These are phyloP conservation scores for Wickerhamiella allomyrinae DNA, from an alignment of 805 yeast species.

Conservation along the genomic window DNA sequence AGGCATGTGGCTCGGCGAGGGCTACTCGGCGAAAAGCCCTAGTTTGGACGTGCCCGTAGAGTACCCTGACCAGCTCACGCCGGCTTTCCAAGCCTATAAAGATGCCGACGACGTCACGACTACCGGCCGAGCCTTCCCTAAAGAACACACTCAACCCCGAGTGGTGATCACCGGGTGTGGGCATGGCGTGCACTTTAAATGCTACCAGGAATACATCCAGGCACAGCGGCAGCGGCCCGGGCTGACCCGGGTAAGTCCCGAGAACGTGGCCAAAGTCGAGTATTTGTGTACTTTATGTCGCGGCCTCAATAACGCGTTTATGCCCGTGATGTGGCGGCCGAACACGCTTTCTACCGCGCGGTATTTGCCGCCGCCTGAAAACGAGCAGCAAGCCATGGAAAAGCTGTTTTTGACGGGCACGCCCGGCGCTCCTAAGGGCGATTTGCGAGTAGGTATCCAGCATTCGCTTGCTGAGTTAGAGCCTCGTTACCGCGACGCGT, in stretches of 20 bases:
- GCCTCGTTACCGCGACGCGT: background rate
- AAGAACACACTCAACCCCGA: slow-evolving; percentile 9
- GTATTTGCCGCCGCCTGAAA: slow-evolving; percentile 35
- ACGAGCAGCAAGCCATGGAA: background rate
- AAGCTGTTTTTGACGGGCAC: background rate
- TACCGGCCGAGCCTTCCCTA: slow-evolving; percentile 30
- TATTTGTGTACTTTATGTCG: slow-evolving; percentile 86
- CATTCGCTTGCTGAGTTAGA: background rate
- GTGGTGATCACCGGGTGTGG: slow-evolving; percentile 65
- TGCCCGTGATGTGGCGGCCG: slow-evolving; percentile 54
- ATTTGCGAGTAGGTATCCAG: background rate
- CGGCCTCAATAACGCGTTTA: slow-evolving; percentile 65
- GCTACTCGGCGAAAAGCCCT: background rate
- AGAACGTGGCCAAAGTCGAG: slow-evolving; percentile 52
- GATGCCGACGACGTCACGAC: slow-evolving; percentile 23
- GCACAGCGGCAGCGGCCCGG: slow-evolving; percentile 9
- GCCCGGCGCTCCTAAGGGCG: slow-evolving; percentile 3
- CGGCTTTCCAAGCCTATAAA: slow-evolving; percentile 20
- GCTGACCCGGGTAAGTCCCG: slow-evolving; percentile 72
- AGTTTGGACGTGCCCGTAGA: slow-evolving; percentile 23
- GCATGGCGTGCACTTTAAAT: slow-evolving; percentile 80
- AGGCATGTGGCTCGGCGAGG: slow-evolving; percentile 4
- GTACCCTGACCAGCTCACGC: slow-evolving; percentile 8
- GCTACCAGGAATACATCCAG: slow-evolving; percentile 51
- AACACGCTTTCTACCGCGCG: slow-evolving; percentile 23